Conservation (phyloP, 2,329 filamentous ascomycete species). For the Calonectria montana region DNA sequence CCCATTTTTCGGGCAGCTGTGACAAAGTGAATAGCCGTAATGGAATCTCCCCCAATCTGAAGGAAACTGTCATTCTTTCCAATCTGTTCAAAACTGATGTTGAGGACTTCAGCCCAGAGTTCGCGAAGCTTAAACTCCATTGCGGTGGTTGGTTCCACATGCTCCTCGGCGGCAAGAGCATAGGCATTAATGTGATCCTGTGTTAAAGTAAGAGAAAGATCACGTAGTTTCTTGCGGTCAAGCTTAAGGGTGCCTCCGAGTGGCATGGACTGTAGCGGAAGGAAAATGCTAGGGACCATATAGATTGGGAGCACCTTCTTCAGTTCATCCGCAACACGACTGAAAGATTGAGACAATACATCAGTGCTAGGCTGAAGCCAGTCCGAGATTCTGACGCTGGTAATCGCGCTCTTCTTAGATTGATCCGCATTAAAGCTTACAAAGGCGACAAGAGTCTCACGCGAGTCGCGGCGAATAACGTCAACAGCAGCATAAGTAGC, state of each 20-base stretch:
- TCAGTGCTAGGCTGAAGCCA: not conserved
- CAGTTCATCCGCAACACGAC: not conserved
- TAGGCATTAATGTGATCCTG: not conserved
- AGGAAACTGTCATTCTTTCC: slow-evolving; percentile 43
- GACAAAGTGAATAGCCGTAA: slow-evolving; percentile 36
- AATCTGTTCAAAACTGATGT: slow-evolving; percentile 35
- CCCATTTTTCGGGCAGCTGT: not conserved
- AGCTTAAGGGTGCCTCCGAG: slow-evolving; percentile 31
- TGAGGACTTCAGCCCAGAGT: slow-evolving; percentile 26
- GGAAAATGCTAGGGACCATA: slow-evolving; percentile 27
- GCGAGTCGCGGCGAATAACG: slow-evolving; percentile 5
- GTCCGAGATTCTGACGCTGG: not conserved
- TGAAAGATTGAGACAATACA: not conserved
- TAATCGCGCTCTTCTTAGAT: not conserved
- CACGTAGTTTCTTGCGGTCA: slow-evolving; percentile 26
- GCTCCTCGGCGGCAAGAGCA: not conserved
- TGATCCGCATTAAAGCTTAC: not conserved
- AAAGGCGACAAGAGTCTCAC: slow-evolving; percentile 16
- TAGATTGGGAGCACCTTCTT: slow-evolving; percentile 27
- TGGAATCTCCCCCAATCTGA: slow-evolving; percentile 41
- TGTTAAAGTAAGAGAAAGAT: not conserved
- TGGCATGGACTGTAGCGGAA: slow-evolving; percentile 25
- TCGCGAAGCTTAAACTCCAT: not conserved
- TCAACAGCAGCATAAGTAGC: slow-evolving; percentile 31
- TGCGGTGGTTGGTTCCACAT: not conserved